A percentile compares a stretch with the other conserved stretches of the same genome.
These are phyloP conservation scores for Fusarium sp. DNA, from an alignment of 2,329 filamentous ascomycete genomes.

Conservation along the genomic window DNA sequence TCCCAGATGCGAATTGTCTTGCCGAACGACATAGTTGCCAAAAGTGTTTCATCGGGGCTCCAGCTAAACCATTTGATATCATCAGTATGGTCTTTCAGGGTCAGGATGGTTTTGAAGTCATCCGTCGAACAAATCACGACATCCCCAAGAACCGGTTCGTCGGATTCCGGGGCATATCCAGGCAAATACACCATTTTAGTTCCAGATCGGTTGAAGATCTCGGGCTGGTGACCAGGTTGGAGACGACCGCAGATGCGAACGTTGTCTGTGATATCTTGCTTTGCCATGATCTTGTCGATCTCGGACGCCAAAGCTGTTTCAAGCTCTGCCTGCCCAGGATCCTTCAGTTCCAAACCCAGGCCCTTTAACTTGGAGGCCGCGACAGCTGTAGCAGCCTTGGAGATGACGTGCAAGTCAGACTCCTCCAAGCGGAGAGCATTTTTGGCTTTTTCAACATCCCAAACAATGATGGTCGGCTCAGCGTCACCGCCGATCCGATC, in stretches of 20 bases:
- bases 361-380: neutral
- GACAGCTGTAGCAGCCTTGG: neutral
- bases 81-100: constrained; percentile 12
- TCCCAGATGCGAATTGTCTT: constrained; percentile 22
- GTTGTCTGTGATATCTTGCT: neutral
- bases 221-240: neutral
- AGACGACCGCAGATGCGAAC: constrained; percentile 7
- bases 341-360: neutral
- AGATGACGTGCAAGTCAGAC: neutral
- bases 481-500: neutral
- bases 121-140: neutral
- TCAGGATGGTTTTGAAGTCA: neutral
- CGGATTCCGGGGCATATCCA: neutral
- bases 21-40: constrained; percentile 28
- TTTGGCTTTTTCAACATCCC: constrained; percentile 3
- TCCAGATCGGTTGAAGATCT: constrained; percentile 13
- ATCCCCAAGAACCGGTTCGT: constrained; percentile 1
- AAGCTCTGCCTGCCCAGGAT: neutral
- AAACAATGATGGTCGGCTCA: constrained; percentile 12
- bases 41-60: constrained; percentile 15
- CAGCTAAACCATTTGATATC: constrained; percentile 23
- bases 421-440: neutral
- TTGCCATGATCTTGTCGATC: neutral
- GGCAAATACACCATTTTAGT: constrained; percentile 9
- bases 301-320: neutral